Base-by-base conservation (phyloP, 306 rosid species). In the Rosa rugosa region DNA sequence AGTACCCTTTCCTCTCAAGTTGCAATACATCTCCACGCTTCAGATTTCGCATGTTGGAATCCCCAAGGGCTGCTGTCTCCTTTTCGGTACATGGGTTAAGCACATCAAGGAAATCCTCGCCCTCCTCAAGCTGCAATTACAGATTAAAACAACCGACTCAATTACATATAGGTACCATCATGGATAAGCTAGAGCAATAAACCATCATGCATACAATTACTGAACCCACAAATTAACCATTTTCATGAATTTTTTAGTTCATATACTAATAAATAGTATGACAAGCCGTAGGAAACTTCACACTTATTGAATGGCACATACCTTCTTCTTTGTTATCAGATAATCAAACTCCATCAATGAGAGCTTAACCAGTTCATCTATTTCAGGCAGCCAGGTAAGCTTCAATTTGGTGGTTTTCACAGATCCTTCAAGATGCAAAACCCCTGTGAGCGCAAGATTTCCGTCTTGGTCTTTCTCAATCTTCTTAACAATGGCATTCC, bases 1-100 rank as follows among this genome's bases (percentile, higher is more conserved):
- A 93, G 73, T 93, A 95, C n/a, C 98, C 97, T 77, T 93, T 93
- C 82, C 99, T 85, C 90, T 95, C 99, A 73, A 93, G 90, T 87
- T 93, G 99, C 92, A 95, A 80, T 67, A 90, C 1, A 8, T 95
- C 97, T 34, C 98, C 97, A 22, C 83, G 84, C 86, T 91, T 80
- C 49, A 95, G 78, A 80, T 85, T 93, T 72, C 97, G 85, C 89
- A 95, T 84, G 85, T 95, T 91, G 54, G 98, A 79, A 67, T 95
- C 98, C 73, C 96, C 97, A 62, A 91, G 81, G 17, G 98, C 98
- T n/a, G 85, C 18, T 1, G 83, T 90, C 81, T 93, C 97, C 87
- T 66, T 91, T 75, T 89, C 92, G 0, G 99, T 95, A 75, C 89
- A 88, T 2, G 97, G 99, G 72, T 93, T 93, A 57, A 95, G 57